Conservation (phyloP, 202 grass and related monocot genomes). For the Saccharum hybrid region DNA sequence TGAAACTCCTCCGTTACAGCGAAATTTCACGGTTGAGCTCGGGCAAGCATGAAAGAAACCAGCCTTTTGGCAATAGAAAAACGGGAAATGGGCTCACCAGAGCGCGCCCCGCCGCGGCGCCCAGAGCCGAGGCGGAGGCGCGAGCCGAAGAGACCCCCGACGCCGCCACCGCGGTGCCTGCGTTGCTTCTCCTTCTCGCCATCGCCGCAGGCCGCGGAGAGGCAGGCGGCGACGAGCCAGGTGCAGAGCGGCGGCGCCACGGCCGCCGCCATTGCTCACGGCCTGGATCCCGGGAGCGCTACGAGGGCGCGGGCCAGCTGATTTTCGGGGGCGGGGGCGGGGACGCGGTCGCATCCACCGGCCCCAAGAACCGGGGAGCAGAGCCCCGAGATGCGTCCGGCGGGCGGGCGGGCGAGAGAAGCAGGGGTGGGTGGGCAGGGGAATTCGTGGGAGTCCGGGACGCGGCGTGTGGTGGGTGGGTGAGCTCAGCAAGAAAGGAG, state of each 20-base stretch:
- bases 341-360: constrained; percentile 32
- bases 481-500: constrained; percentile 42
- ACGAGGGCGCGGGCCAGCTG: constrained; percentile 27
- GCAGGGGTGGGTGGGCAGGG: neutral
- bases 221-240: constrained; percentile 77
- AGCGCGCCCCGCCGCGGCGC: constrained; percentile 47
- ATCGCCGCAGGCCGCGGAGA: constrained; percentile 68
- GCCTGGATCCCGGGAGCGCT: constrained; percentile 36
- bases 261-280: constrained; percentile 61
- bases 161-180: constrained; percentile 21
- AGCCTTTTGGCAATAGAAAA: constrained; percentile 27
- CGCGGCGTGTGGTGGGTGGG: constrained; percentile 24
- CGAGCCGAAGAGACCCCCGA: constrained; percentile 42
- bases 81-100: constrained; percentile 50
- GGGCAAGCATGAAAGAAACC: constrained; percentile 17
- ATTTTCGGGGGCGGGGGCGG: constrained; percentile 6
- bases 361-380: constrained; percentile 28
- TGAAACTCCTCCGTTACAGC: constrained; percentile 5
- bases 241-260: constrained; percentile 84
- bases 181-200: constrained; percentile 50
- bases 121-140: constrained; percentile 40
- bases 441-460: constrained; percentile 2
- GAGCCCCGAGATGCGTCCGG: constrained; percentile 40
- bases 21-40: constrained; percentile 34
- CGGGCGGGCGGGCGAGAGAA: neutral